Evolutionary conservation across 2,329 filamentous ascomycete species (phyloP).

Genomic region (Dothideomycetidae sp.): DNA sequence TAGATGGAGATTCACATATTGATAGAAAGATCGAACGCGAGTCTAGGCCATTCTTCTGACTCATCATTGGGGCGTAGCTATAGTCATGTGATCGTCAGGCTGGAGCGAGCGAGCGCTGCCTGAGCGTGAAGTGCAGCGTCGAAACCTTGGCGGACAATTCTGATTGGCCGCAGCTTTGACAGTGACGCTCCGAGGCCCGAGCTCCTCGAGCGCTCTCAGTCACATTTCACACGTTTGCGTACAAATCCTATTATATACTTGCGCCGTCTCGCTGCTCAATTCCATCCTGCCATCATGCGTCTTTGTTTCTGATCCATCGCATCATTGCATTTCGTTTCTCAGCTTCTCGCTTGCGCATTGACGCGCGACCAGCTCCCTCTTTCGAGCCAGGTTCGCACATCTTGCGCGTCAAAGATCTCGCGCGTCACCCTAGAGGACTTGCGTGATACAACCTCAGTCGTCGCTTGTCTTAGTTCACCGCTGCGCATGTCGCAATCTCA

Average conservation of each 20-base stretch:
- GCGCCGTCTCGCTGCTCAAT: not conserved
- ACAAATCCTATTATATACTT: not conserved
- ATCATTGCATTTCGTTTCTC: not conserved
- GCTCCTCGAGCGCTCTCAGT: not conserved
- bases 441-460: not conserved
- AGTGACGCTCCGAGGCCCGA: not conserved
- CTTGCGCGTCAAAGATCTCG: conserved; percentile 5
- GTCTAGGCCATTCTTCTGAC: too few relatives aligned
- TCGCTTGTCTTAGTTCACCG: not conserved
- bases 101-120: too few relatives aligned
- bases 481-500: not conserved
- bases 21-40: too few relatives aligned
- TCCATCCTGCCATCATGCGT: not conserved
- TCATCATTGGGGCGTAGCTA: too few relatives aligned
- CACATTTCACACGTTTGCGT: not conserved
- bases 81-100: conserved; percentile 1
- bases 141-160: not conserved
- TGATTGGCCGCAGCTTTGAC: too few relatives aligned
- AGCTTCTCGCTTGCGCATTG: not conserved
- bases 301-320: not conserved
- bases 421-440: conserved; percentile 9
- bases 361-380: not conserved
- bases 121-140: too few relatives aligned
- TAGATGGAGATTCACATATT: conserved; percentile 45
- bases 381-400: not conserved